Evolutionary conservation across 2,329 filamentous ascomycete genomes (phyloP).

Genomic region (Aspergillus uvarum): DNA sequence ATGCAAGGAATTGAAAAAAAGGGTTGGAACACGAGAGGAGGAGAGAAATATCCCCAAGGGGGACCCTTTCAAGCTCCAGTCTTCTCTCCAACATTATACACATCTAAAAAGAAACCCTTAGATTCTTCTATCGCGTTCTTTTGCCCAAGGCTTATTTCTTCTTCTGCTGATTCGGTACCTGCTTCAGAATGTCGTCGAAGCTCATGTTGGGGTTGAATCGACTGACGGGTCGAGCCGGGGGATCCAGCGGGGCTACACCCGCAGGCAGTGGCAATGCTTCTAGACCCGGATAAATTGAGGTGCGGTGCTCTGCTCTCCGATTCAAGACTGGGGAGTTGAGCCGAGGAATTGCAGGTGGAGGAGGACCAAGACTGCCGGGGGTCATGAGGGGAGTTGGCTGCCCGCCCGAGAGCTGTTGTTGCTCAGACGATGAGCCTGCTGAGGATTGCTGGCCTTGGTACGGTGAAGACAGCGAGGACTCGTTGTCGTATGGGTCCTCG

Average conservation of each 20-base stretch:
- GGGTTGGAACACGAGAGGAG: slow-evolving; percentile 11
- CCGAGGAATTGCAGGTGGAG: slow-evolving; percentile 37
- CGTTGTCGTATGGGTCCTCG: slow-evolving; percentile 38
- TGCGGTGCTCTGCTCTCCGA: slow-evolving; percentile 39
- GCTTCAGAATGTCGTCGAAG: slow-evolving; percentile 50
- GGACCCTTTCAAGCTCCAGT: slow-evolving; percentile 11
- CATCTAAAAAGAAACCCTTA: not conserved
- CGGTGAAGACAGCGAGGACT: slow-evolving; percentile 40
- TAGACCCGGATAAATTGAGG: slow-evolving; percentile 46
- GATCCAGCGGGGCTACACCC: slow-evolving; percentile 43
- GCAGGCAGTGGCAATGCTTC: slow-evolving; percentile 47
- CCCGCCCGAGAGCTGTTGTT: slow-evolving; percentile 7
- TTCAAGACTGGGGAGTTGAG: slow-evolving; percentile 33
- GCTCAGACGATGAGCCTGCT: slow-evolving; percentile 37
- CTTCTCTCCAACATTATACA: slow-evolving; percentile 10
- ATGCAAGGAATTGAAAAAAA: slow-evolving; percentile 2
- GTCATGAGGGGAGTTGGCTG: slow-evolving; percentile 30
- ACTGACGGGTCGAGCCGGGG: slow-evolving; percentile 40
- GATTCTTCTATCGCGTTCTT: slow-evolving; percentile 1
- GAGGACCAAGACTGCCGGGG: slow-evolving; percentile 33
- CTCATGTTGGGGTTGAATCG: slow-evolving; percentile 50
- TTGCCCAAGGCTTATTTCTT: slow-evolving; percentile 32
- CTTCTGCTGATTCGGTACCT: slow-evolving; percentile 37
- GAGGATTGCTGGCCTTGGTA: slow-evolving; percentile 41
- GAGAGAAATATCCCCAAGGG: slow-evolving; percentile 3